Conservation (phyloP, 768 basidiomycete genomes). For the Amanita thiersii region DNA sequence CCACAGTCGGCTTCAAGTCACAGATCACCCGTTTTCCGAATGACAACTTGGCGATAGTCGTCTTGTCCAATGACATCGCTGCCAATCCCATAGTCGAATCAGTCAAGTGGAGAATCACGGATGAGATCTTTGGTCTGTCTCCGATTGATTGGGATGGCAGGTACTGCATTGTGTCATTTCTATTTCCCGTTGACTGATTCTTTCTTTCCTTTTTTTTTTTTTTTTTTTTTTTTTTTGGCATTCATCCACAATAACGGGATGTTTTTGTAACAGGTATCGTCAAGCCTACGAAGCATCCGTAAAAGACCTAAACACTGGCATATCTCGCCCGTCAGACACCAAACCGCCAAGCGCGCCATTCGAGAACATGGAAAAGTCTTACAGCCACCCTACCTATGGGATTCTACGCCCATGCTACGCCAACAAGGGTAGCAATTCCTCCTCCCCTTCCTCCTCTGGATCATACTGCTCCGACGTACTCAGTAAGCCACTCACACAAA, state of each 20-base stretch:
- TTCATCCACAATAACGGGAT: background rate
- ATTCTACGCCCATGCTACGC: conserved; percentile 25
- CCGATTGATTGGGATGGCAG: conserved; percentile 30
- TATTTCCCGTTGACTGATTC: too few relatives aligned
- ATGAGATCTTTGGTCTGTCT: conserved; percentile 24
- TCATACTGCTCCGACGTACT: conserved; percentile 18
- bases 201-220: too few relatives aligned
- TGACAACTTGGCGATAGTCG: conserved; percentile 29
- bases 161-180: too few relatives aligned
- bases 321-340: conserved; percentile 18
- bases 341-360: conserved; percentile 16
- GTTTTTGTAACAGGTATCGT: conserved; percentile 21
- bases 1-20: conserved; percentile 26
- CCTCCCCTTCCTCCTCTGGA: too few relatives aligned
- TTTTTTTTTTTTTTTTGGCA: background rate
- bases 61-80: conserved; percentile 31
- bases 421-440: background rate
- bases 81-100: conserved; percentile 25
- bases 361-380: conserved; percentile 17
- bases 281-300: conserved; percentile 14
- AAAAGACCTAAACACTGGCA: conserved; percentile 14
- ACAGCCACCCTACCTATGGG: conserved; percentile 28
- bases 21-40: conserved; percentile 26
- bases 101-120: conserved; percentile 30
- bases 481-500: conserved; percentile 17